A percentile compares a stretch with the other conserved stretches of the same genome.
These are phyloP conservation scores for Amyloporia xantha DNA, from an alignment of 768 basidiomycete genomes.

Conservation along the genomic window DNA sequence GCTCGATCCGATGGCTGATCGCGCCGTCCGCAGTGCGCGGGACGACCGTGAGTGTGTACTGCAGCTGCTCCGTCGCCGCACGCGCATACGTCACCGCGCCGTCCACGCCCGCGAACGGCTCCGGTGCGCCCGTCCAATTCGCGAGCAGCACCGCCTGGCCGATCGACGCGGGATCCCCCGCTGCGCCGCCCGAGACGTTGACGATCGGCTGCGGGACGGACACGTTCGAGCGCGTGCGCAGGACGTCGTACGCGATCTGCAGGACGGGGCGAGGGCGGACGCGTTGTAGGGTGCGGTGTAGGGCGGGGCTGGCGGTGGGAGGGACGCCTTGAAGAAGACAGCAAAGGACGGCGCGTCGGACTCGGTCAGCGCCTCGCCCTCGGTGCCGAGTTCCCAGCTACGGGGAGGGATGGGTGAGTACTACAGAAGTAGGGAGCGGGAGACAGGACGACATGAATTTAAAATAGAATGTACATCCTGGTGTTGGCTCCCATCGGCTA, in stretches of 20 bases:
- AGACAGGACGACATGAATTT: too few species aligned
- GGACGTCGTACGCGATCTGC: conserved; percentile 42
- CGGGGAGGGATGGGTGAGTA: not conserved
- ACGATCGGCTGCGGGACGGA: conserved; percentile 54
- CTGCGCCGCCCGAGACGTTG: conserved; percentile 46
- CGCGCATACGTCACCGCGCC: conserved; percentile 49
- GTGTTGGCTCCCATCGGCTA: too few species aligned
- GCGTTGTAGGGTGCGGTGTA: conserved; percentile 18
- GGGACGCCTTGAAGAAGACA: conserved; percentile 29
- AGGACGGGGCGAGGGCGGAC: conserved; percentile 45
- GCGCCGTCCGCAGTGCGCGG: conserved; percentile 71
- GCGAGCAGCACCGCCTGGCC: conserved; percentile 63
- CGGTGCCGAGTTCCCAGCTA: conserved; percentile 52
- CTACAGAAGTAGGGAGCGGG: not conserved
- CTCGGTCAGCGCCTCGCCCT: conserved; percentile 45
- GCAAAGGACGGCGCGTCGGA: conserved; percentile 38
- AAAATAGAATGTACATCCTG: too few species aligned
- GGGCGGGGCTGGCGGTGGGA: conserved; percentile 20
- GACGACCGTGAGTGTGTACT: conserved; percentile 49
- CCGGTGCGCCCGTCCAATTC: conserved; percentile 43
- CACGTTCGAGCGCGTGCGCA: conserved; percentile 40
- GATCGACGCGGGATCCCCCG: conserved; percentile 74
- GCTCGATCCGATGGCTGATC: conserved; percentile 63
- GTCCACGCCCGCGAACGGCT: conserved; percentile 9
- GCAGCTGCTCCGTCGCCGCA: conserved; percentile 61